These are phyloP conservation scores for Massariosphaeria phaeospora DNA, from an alignment of 495 filamentous ascomycete species.

Conservation along the genomic window DNA sequence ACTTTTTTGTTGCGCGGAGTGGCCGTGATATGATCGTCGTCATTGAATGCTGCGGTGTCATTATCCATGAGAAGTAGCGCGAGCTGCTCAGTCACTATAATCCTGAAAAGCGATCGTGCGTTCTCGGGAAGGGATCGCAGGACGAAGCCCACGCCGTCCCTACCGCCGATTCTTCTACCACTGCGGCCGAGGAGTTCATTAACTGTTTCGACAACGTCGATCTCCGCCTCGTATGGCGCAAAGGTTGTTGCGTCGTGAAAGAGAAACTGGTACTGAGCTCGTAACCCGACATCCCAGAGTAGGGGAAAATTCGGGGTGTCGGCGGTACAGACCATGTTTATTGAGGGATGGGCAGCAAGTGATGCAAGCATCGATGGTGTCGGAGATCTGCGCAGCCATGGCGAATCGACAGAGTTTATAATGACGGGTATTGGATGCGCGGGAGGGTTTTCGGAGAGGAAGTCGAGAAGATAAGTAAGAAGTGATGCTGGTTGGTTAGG, in stretches of 20 bases:
- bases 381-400: constrained; percentile 63
- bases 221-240: constrained; percentile 60
- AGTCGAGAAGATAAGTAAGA: constrained; percentile 56
- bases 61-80: constrained; percentile 31
- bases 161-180: constrained; percentile 76
- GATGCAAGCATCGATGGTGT: constrained; percentile 70
- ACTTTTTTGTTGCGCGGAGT: constrained; percentile 25
- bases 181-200: constrained; percentile 79
- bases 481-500: constrained; percentile 61
- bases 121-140: constrained; percentile 86
- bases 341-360: constrained; percentile 66
- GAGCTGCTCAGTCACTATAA: constrained; percentile 80
- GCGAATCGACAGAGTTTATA: constrained; percentile 80
- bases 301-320: constrained; percentile 83
- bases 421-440: constrained; percentile 57
- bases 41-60: constrained; percentile 39
- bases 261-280: constrained; percentile 72
- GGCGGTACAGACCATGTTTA: constrained; percentile 72
- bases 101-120: constrained; percentile 74
- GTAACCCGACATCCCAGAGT: constrained; percentile 81
- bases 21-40: constrained; percentile 40
- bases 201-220: constrained; percentile 81
- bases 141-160: constrained; percentile 89
- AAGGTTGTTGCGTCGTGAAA: constrained; percentile 97
- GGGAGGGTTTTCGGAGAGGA: constrained; percentile 49